These are phyloP conservation scores for Russula sp. DNA, from an alignment of 768 basidiomycete genomes.

Conservation along the genomic window DNA sequence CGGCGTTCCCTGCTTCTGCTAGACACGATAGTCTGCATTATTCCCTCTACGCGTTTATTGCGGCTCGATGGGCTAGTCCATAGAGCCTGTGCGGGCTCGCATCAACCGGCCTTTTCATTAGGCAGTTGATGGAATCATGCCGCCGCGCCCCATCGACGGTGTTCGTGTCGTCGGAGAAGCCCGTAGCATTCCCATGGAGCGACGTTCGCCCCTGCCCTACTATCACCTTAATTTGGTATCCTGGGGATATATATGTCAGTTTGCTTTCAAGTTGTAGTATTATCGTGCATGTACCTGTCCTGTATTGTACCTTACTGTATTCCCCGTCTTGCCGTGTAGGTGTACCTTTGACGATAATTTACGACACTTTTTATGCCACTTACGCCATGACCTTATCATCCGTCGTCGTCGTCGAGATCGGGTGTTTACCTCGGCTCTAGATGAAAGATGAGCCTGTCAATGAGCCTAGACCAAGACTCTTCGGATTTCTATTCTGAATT, in stretches of 20 bases:
- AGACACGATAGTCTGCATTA: not conserved
- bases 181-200: not conserved
- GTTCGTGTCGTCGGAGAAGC: not conserved
- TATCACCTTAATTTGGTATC: not conserved
- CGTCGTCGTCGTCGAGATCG: not conserved
- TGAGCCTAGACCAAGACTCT: slow-evolving; percentile 10
- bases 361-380: not conserved
- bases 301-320: slow-evolving; percentile 2
- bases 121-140: slow-evolving; percentile 6
- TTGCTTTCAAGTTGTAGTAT: not conserved
- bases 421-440: too few species aligned
- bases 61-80: not conserved
- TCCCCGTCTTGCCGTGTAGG: not conserved
- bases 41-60: not conserved
- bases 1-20: not conserved
- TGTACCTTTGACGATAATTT: not conserved
- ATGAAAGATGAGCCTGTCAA: not conserved
- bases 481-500: slow-evolving; percentile 20
- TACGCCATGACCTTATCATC: not conserved
- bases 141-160: not conserved
- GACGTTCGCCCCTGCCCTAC: not conserved
- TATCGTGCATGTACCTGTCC: not conserved
- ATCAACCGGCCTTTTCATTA: not conserved
- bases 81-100: not conserved
- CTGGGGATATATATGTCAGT: not conserved